phyloP scores from a whole-genome alignment of 2,329 filamentous ascomycete genomes.

The Tolypocladium nubicola region DNA sequence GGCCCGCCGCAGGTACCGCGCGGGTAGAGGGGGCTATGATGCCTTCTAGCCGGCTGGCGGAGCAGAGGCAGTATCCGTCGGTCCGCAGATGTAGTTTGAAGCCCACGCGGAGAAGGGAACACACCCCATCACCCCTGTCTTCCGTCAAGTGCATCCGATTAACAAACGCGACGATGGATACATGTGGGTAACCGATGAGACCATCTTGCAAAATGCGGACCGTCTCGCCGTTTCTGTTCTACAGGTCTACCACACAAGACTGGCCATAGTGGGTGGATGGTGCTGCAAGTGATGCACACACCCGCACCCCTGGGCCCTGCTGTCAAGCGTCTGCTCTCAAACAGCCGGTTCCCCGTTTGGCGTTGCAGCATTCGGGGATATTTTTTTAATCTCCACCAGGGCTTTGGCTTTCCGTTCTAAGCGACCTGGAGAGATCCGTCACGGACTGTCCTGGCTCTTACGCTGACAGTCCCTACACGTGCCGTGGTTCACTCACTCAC shows the following conservation, averaged over 20 bases:
- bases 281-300: constrained; percentile 2
- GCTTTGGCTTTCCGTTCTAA: neutral
- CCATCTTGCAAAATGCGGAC: neutral
- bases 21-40: neutral
- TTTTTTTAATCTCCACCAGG: neutral
- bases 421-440: neutral
- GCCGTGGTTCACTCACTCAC: neutral
- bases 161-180: neutral
- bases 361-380: neutral
- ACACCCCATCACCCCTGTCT: neutral
- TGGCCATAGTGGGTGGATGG: neutral
- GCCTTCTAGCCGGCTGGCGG: too few relatives aligned
- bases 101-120: neutral
- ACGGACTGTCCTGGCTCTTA: neutral
- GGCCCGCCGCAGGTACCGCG: neutral
- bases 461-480: neutral
- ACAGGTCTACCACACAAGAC: neutral
- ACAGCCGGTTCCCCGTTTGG: constrained; percentile 1
- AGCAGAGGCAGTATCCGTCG: neutral
- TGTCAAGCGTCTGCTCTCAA: constrained; percentile 3
- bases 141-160: neutral
- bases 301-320: constrained; percentile 1
- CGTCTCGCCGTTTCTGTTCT: neutral
- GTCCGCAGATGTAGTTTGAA: neutral
- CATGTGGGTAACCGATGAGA: neutral